phyloP scores from a whole-genome alignment of 106 monocot genomes.

The Platanthera zijinensis region DNA sequence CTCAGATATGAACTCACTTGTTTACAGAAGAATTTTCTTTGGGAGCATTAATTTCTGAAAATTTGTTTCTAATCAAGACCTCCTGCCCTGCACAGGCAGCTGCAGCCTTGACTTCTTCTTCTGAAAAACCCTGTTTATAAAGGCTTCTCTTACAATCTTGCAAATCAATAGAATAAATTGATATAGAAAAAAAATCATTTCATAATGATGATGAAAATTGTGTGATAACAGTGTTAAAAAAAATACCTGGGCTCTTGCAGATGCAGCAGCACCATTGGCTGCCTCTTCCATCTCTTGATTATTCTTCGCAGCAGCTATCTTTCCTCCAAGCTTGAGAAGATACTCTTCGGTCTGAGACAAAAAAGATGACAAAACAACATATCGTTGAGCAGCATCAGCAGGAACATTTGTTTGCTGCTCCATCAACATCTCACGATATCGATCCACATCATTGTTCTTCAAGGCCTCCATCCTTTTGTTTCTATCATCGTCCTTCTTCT shows the following conservation, averaged over 20 bases:
- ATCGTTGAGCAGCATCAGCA: slow-evolving; percentile 82
- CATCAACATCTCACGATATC: slow-evolving; percentile 88
- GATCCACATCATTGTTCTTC: slow-evolving; percentile 97
- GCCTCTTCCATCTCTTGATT: slow-evolving; percentile 93
- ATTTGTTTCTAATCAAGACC: slow-evolving; percentile 80
- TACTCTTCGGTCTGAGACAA: slow-evolving; percentile 97
- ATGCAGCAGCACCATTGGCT: slow-evolving; percentile 66
- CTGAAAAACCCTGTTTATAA: slow-evolving; percentile 68
- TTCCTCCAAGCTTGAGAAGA: slow-evolving; percentile 89
- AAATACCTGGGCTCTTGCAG: slow-evolving; percentile 72
- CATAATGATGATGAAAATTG: not conserved
- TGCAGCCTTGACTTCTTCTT: slow-evolving; percentile 91
- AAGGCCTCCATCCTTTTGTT: slow-evolving; percentile 97
- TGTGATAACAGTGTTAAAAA: not conserved
- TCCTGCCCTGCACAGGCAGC: slow-evolving; percentile 91
- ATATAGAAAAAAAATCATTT: slow-evolving; percentile 6
- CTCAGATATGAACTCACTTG: slow-evolving; percentile 45
- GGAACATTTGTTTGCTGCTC: slow-evolving; percentile 89
- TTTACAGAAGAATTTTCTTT: slow-evolving; percentile 71
- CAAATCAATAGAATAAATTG: not conserved
- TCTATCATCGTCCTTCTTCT: slow-evolving; percentile 85
- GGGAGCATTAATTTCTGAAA: slow-evolving; percentile 96
- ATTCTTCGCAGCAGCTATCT: slow-evolving; percentile 85
- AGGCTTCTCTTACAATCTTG: not conserved
- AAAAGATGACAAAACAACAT: slow-evolving; percentile 89